Percentiles rank a stretch among this genome's conserved stretches.
Conservation (phyloP, 2,329 filamentous ascomycete genomes). For the Pseudogymnoascus destructans region DNA sequence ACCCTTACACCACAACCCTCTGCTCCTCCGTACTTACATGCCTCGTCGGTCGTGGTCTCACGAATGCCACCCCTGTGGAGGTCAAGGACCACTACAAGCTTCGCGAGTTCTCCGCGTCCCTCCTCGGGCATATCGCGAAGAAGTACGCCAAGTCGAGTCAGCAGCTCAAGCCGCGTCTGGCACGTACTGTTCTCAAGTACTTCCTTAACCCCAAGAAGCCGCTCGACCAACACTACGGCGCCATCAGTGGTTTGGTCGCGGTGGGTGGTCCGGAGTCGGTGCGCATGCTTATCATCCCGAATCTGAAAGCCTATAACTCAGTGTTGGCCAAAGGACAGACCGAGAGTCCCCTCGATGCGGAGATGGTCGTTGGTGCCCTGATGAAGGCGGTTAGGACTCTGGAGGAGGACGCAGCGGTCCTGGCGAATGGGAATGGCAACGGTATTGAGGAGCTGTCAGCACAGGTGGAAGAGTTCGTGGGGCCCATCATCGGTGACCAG, state of each 20-base stretch:
- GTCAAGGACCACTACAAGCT: conserved; percentile 60
- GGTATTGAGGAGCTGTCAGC: conserved; percentile 15
- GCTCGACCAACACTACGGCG: conserved; percentile 76
- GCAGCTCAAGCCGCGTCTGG: conserved; percentile 74
- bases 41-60: conserved; percentile 62
- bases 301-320: conserved; percentile 49
- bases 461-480: conserved; percentile 24
- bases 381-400: conserved; percentile 42
- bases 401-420: conserved; percentile 27
- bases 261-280: conserved; percentile 59
- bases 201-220: conserved; percentile 80
- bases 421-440: conserved; percentile 17
- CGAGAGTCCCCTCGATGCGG: conserved; percentile 42
- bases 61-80: conserved; percentile 38
- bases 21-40: conserved; percentile 86
- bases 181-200: conserved; percentile 82
- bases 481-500: conserved; percentile 21
- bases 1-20: conserved; percentile 49
- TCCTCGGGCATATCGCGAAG: conserved; percentile 65
- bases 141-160: conserved; percentile 74
- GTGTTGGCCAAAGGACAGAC: conserved; percentile 43
- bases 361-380: conserved; percentile 45
- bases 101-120: conserved; percentile 68
- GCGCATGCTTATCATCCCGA: conserved; percentile 51
- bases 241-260: conserved; percentile 64